Base-by-base conservation (phyloP, 805 yeast genomes). In the Yarrowia alimentaria region DNA sequence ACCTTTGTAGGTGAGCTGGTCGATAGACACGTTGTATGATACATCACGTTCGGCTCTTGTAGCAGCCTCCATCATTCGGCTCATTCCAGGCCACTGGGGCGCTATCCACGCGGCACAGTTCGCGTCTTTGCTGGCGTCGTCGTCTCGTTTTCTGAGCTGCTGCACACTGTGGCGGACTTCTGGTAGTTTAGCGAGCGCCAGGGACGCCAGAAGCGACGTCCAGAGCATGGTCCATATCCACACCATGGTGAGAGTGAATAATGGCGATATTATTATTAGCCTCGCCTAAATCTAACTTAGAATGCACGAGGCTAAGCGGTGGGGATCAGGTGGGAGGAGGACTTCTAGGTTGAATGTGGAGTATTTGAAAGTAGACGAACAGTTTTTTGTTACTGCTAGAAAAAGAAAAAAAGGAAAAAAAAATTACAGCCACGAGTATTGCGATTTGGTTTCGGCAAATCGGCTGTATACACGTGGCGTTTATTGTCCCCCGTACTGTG, bases 1-100 rank as follows among this genome's bases (percentile, higher is more conserved):
- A 1, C 73, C 74, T 2, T 69, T 58, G n/a, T 55, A 53, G 4
- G 61, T 58, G 4, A 53, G 47, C 51, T 68, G 63, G 48, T 67
- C 69, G 13, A 67, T 55, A 13, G 70, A 63, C 13, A 56, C 64
- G 26, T 58, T 58, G 35, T 56, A 56, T 14, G 64, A 47, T 9
- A 67, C 52, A 32, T 68, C 73, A 11, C 73, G 61, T 52, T 68
- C 67, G 7, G 67, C 55, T 19, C 51, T 13, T 16, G 25, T 32
- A 1, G 42, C 50, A 38, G 20, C 53, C 34, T 35, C 32, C 37
- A 35, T 32, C 48, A 47, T 50, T 50, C 20, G 31, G 34, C 35
- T 37, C 30, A 28, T 24, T 19, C 42, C 43, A 9, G 32, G 47
- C 47, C 47, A 40, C 8, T 22, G 25, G n/a, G 47, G 47, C 5